Evolutionary conservation across 257 asterid species (phyloP).

Genomic region (Solanum clarkiae): DNA sequence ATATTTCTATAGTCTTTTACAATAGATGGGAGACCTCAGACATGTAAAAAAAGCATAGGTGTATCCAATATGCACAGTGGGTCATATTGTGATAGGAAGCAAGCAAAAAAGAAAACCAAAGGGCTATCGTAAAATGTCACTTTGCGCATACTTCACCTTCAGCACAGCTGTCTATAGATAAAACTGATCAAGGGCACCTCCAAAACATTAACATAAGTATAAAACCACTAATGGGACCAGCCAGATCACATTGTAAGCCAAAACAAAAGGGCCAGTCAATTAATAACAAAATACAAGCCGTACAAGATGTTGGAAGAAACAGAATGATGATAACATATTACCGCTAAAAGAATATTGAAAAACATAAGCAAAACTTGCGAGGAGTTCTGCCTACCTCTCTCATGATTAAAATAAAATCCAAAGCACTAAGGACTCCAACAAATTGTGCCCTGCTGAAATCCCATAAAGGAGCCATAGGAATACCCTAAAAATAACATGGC

Average conservation of each 20-base stretch:
- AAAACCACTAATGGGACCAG: neutral
- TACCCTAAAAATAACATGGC: conserved; percentile 48
- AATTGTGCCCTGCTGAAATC: conserved; percentile 65
- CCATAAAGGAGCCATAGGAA: conserved; percentile 81
- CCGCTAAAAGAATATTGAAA: neutral
- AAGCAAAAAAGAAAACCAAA: neutral
- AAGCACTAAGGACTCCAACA: conserved; percentile 80
- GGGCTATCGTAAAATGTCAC: neutral
- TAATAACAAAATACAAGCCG: neutral
- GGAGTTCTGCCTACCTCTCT: conserved; percentile 48
- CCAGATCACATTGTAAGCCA: neutral
- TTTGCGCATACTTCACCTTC: neutral
- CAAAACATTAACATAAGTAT: neutral
- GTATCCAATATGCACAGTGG: neutral
- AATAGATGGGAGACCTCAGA: neutral
- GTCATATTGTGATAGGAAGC: neutral
- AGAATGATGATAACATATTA: neutral
- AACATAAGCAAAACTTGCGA: neutral
- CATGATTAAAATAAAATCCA: conserved; percentile 86
- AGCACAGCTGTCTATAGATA: neutral
- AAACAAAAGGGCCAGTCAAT: neutral
- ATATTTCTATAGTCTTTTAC: neutral
- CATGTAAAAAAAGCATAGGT: neutral
- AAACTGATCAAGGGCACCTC: neutral
- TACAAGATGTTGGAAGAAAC: neutral